Evolutionary conservation across 768 basidiomycete genomes (phyloP).

Genomic region (Dacryopinax primogenitus): DNA sequence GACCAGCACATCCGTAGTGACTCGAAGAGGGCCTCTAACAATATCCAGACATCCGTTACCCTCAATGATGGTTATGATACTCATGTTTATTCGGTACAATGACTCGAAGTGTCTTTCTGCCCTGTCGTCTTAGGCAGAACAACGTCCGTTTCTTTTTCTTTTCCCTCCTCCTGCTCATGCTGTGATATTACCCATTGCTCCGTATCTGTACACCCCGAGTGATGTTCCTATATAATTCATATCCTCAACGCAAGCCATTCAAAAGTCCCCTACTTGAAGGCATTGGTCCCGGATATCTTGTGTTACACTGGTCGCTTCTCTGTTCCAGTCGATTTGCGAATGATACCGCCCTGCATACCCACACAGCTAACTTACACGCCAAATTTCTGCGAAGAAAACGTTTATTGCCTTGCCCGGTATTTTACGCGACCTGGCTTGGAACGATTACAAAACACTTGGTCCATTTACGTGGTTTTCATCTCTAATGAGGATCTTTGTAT

Average conservation of each 20-base stretch:
- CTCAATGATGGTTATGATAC: too few species aligned
- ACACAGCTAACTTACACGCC: slow-evolving; percentile 35
- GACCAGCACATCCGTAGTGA: too few species aligned
- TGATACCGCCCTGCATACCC: neutral
- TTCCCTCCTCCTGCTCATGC: neutral
- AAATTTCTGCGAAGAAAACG: slow-evolving; percentile 62
- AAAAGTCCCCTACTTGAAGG: too few species aligned
- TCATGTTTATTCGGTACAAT: too few species aligned
- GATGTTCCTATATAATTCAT: neutral
- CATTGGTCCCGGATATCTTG: too few species aligned
- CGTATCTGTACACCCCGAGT: neutral
- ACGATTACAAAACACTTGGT: slow-evolving; percentile 35
- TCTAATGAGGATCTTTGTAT: slow-evolving; percentile 51
- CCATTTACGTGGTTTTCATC: slow-evolving; percentile 46
- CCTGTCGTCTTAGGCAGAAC: too few species aligned
- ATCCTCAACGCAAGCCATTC: neutral
- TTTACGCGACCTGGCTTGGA: slow-evolving; percentile 28
- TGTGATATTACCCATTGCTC: neutral
- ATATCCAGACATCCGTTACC: too few species aligned
- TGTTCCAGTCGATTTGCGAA: too few species aligned
- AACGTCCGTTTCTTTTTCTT: too few species aligned
- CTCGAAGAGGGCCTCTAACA: too few species aligned
- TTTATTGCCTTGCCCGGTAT: slow-evolving; percentile 43
- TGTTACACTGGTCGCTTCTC: too few species aligned
- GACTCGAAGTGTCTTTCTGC: too few species aligned